A percentile compares a stretch with the other conserved stretches of the same genome.
phyloP scores from a whole-genome alignment of 2,329 filamentous ascomycete species.

The Neophaeococcomyces mojaviensis region DNA sequence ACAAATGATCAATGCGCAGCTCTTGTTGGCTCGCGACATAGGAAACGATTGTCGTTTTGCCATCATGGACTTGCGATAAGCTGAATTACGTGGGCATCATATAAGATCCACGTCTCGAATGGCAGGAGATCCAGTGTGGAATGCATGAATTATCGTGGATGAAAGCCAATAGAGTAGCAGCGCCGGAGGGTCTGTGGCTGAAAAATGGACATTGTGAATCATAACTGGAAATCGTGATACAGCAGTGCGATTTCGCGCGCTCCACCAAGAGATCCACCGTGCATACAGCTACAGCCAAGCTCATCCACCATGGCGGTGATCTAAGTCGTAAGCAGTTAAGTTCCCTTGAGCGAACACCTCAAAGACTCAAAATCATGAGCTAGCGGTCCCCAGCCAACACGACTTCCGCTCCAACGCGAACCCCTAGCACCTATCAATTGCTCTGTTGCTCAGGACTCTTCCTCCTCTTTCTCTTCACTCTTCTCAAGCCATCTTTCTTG shows the following conservation, averaged over 20 bases:
- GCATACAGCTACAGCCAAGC: background rate
- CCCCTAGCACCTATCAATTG: constrained; percentile 7
- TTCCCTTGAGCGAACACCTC: too few species aligned
- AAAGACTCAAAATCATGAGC: background rate
- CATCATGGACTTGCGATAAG: background rate
- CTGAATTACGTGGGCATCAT: background rate
- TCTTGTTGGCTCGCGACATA: too few species aligned
- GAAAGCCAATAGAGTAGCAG: background rate
- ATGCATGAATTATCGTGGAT: background rate
- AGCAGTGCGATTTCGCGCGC: background rate
- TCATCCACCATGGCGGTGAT: background rate
- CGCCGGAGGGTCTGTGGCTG: background rate
- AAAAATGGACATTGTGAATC: background rate
- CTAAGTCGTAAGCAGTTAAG: too few species aligned
- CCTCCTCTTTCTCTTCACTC: constrained; percentile 28
- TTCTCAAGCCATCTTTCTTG: constrained; percentile 21
- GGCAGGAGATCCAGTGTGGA: background rate
- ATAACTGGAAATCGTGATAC: constrained; percentile 1
- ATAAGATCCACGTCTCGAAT: background rate
- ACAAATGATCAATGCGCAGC: too few species aligned
- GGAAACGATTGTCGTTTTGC: background rate
- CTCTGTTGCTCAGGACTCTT: constrained; percentile 18
- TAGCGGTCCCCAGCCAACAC: constrained; percentile 1
- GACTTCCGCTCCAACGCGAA: background rate
- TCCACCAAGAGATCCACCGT: background rate